Evolutionary conservation across 2,329 filamentous ascomycete genomes (phyloP).

Genomic region (Aspergillus sp.): DNA sequence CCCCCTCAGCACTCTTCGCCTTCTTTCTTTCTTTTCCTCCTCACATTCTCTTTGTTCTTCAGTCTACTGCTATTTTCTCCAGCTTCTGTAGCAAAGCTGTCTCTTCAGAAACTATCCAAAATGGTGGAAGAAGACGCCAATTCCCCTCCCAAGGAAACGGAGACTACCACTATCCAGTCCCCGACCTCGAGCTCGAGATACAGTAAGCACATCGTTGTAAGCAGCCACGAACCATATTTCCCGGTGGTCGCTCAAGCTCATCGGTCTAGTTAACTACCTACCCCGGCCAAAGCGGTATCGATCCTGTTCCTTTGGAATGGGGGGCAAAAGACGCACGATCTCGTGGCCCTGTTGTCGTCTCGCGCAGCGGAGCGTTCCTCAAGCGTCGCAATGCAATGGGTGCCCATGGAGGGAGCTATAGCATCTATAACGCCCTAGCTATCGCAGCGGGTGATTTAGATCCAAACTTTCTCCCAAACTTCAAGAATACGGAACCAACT

Average conservation of each 20-base stretch:
- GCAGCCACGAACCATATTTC: slow-evolving; percentile 5
- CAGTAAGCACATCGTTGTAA: slow-evolving; percentile 43
- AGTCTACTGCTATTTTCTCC: background rate
- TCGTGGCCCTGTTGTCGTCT: slow-evolving; percentile 88
- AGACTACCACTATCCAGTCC: slow-evolving; percentile 26
- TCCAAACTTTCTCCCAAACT: slow-evolving; percentile 76
- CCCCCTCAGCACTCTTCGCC: slow-evolving; percentile 14
- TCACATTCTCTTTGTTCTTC: slow-evolving; percentile 4
- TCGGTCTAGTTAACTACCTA: slow-evolving; percentile 70
- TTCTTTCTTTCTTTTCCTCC: slow-evolving; percentile 12
- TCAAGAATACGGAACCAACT: slow-evolving; percentile 90
- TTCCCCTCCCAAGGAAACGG: slow-evolving; percentile 17
- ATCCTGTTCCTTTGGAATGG: slow-evolving; percentile 88
- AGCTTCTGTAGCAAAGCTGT: background rate
- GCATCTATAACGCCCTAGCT: slow-evolving; percentile 91
- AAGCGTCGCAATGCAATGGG: slow-evolving; percentile 60
- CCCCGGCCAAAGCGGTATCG: slow-evolving; percentile 90
- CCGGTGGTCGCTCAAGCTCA: slow-evolving; percentile 19
- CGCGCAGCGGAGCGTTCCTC: slow-evolving; percentile 34
- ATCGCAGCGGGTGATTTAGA: slow-evolving; percentile 89
- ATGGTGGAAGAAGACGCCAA: slow-evolving; percentile 30
- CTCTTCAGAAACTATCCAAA: slow-evolving; percentile 4
- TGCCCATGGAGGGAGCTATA: slow-evolving; percentile 87
- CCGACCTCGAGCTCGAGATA: slow-evolving; percentile 31
- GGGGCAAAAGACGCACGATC: slow-evolving; percentile 74